These are phyloP conservation scores for Penicillium ochrochloron DNA, from an alignment of 495 filamentous ascomycete genomes.

Conservation along the genomic window DNA sequence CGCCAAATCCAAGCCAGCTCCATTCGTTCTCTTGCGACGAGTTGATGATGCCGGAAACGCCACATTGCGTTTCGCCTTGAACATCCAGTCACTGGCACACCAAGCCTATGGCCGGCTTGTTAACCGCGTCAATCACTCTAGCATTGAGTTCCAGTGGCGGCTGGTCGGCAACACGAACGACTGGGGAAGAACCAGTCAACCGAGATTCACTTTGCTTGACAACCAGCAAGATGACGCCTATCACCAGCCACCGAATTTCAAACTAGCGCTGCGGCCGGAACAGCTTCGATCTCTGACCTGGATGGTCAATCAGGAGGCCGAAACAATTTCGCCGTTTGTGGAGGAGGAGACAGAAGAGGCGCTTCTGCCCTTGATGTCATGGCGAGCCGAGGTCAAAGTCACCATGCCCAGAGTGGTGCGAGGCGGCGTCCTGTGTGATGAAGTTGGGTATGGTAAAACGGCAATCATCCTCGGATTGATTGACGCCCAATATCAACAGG, in stretches of 20 bases:
- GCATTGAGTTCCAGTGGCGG: slow-evolving; percentile 51
- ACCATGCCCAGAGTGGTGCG: slow-evolving; percentile 43
- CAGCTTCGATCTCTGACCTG: slow-evolving; percentile 66
- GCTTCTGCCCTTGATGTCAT: slow-evolving; percentile 57
- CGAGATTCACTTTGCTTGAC: slow-evolving; percentile 44
- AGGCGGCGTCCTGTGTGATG: slow-evolving; percentile 77
- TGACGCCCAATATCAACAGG: slow-evolving; percentile 45
- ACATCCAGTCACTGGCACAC: slow-evolving; percentile 61
- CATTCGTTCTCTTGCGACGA: slow-evolving; percentile 50
- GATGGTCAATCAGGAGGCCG: slow-evolving; percentile 67
- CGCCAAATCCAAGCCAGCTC: slow-evolving; percentile 51
- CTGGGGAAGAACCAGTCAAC: slow-evolving; percentile 33
- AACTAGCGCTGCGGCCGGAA: slow-evolving; percentile 49
- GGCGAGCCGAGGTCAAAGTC: slow-evolving; percentile 64
- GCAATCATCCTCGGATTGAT: slow-evolving; percentile 71
- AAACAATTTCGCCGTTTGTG: slow-evolving; percentile 49
- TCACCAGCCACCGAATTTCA: slow-evolving; percentile 46
- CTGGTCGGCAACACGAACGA: slow-evolving; percentile 53
- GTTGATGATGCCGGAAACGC: slow-evolving; percentile 34
- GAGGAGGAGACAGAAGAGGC: slow-evolving; percentile 75
- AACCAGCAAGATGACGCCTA: slow-evolving; percentile 48
- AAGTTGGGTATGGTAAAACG: slow-evolving; percentile 85
- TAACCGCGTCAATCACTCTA: slow-evolving; percentile 3
- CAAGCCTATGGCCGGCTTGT: slow-evolving; percentile 50
- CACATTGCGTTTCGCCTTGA: slow-evolving; percentile 54